A percentile compares a stretch with the other conserved stretches of the same genome.
These are phyloP conservation scores for Naematelia aurantialba DNA, from an alignment of 768 basidiomycete genomes.

Conservation along the genomic window DNA sequence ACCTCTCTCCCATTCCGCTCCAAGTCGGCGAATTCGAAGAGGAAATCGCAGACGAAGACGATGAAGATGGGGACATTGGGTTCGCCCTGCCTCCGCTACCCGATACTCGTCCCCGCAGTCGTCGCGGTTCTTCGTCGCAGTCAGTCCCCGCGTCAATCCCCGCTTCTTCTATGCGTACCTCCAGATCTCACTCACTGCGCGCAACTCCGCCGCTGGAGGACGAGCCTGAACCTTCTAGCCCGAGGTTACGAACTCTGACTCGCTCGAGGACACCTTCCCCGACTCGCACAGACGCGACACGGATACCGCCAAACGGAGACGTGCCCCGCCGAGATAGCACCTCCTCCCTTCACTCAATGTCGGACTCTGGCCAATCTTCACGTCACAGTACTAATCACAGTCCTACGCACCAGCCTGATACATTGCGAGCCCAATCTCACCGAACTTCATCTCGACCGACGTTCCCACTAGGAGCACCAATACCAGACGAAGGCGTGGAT, in stretches of 20 bases:
- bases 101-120: background rate
- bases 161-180: background rate
- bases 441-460: background rate
- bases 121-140: background rate
- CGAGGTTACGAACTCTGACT: constrained; percentile 3
- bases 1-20: background rate
- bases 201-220: background rate
- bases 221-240: background rate
- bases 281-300: no score
- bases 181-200: background rate
- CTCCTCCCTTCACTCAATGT: no score
- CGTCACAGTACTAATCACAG: background rate
- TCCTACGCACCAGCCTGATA: background rate
- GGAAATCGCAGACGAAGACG: background rate
- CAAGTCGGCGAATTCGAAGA: background rate
- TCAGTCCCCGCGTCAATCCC: no score
- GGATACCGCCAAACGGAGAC: no score
- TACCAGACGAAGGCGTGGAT: background rate
- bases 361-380: no score
- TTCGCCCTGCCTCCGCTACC: constrained; percentile 3
- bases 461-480: background rate
- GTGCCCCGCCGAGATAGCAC: no score
- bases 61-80: constrained; percentile 9
- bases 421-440: background rate
- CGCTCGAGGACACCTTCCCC: background rate